phyloP scores from a whole-genome alignment of 1,284 basidiomycete genomes.

The Pisolithus thermaeus region DNA sequence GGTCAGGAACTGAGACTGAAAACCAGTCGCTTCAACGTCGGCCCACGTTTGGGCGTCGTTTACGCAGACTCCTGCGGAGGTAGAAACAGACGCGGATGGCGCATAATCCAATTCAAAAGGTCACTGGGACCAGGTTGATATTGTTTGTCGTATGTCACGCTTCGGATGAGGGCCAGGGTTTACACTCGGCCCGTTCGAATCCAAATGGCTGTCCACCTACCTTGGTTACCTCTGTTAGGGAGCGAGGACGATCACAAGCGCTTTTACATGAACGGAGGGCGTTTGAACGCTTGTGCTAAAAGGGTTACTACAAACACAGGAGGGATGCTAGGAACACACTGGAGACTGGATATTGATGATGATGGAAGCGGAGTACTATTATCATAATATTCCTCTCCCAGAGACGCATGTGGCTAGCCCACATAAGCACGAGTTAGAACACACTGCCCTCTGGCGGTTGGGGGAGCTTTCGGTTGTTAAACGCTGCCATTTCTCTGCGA shows the following conservation, averaged over 20 bases:
- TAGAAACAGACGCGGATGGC: not conserved
- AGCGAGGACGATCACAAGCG: not conserved
- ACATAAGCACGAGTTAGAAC: conserved; percentile 39
- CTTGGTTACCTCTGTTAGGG: not conserved
- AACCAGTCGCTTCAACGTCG: not conserved
- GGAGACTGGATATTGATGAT: conserved; percentile 1
- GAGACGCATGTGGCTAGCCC: not conserved
- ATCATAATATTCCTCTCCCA: not conserved
- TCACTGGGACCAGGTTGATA: not conserved
- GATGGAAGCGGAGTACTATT: not conserved
- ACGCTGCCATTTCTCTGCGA: conserved; percentile 87
- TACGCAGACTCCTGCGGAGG: not conserved
- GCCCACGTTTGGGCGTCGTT: not conserved
- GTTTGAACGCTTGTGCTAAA: not conserved
- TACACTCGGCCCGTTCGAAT: not conserved
- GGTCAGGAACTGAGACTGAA: not conserved
- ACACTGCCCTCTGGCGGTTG: conserved; percentile 88
- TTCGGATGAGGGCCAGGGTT: not conserved
- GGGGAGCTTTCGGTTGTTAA: conserved; percentile 88
- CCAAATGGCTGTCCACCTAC: not conserved
- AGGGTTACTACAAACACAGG: not conserved
- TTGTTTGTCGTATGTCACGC: no score
- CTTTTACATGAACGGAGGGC: not conserved
- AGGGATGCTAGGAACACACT: conserved; percentile 1
- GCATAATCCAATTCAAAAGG: not conserved